Percentiles rank a stretch among this genome's conserved stretches.
phyloP scores from a whole-genome alignment of 495 filamentous ascomycete species.

The Evernia prunastri region DNA sequence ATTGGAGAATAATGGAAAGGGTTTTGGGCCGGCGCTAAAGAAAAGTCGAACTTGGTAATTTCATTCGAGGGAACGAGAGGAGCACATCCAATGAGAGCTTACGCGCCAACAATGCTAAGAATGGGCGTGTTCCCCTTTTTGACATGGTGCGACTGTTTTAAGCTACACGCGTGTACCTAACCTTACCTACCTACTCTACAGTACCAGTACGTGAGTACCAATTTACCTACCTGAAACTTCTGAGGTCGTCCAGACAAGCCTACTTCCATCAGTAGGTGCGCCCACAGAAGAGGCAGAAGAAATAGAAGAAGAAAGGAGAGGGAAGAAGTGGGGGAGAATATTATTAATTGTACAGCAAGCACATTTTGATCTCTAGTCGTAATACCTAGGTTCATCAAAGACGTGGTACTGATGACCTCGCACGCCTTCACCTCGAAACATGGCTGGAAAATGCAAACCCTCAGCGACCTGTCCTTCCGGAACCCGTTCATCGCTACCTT shows the following conservation, averaged over 20 bases:
- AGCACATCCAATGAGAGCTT: neutral
- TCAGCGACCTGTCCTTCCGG: constrained; percentile 62
- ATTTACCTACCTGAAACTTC: too few species aligned
- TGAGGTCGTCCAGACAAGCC: too few species aligned
- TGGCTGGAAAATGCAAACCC: constrained; percentile 75
- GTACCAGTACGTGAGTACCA: too few species aligned
- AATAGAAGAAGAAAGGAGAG: too few species aligned
- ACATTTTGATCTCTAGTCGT: too few species aligned
- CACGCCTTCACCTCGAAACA: constrained; percentile 83
- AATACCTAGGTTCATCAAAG: constrained; percentile 86
- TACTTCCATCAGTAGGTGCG: too few species aligned
- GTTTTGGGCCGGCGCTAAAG: neutral
- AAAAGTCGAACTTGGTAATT: neutral
- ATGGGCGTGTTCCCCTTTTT: neutral
- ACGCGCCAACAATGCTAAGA: neutral
- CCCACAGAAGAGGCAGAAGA: too few species aligned
- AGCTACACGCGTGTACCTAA: neutral
- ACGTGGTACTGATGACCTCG: constrained; percentile 93
- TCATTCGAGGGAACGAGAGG: neutral
- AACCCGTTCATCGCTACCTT: constrained; percentile 53
- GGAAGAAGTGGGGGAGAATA: too few species aligned
- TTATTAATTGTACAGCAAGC: too few species aligned
- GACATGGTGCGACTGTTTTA: neutral
- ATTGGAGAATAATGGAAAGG: too few species aligned
- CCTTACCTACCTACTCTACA: too few species aligned